These are phyloP conservation scores for Cronartium quercuum DNA, from an alignment of 1,284 basidiomycete species.

Conservation along the genomic window DNA sequence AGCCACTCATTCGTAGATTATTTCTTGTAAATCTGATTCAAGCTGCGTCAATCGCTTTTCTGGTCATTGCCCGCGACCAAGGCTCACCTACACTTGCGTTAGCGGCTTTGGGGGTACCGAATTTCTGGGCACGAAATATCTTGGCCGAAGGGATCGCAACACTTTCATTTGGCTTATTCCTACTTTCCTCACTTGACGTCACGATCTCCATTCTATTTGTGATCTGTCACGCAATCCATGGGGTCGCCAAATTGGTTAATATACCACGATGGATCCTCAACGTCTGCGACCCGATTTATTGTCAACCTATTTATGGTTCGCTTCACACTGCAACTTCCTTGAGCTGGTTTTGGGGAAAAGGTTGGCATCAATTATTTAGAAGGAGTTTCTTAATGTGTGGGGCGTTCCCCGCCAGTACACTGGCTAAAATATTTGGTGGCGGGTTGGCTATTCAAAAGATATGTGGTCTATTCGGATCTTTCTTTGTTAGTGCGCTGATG, in stretches of 20 bases:
- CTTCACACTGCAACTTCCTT: conserved; percentile 55
- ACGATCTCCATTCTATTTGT: conserved; percentile 3
- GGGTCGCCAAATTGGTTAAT: neutral
- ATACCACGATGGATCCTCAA: conserved; percentile 7
- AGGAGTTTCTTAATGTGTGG: conserved; percentile 15
- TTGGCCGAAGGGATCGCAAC: conserved; percentile 15
- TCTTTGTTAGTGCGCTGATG: conserved; percentile 29
- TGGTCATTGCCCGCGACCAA: conserved; percentile 4
- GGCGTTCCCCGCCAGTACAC: conserved; percentile 14
- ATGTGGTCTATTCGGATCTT: conserved; percentile 20
- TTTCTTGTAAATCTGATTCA: conserved; percentile 6
- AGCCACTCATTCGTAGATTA: neutral
- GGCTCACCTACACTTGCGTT: conserved; percentile 13
- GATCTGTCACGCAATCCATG: neutral
- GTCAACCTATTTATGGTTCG: conserved; percentile 51
- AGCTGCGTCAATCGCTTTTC: conserved; percentile 1
- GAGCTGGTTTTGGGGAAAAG: conserved; percentile 55
- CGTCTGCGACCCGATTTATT: conserved; percentile 2
- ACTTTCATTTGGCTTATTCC: neutral
- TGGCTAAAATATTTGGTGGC: conserved; percentile 11
- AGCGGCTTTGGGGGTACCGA: conserved; percentile 7
- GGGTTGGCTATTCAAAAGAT: conserved; percentile 17
- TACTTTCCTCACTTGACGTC: conserved; percentile 14
- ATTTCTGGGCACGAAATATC: neutral
- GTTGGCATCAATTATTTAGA: conserved; percentile 51